Base-by-base conservation (phyloP, 2,329 filamentous ascomycete genomes). In the Piedraia hortae region DNA sequence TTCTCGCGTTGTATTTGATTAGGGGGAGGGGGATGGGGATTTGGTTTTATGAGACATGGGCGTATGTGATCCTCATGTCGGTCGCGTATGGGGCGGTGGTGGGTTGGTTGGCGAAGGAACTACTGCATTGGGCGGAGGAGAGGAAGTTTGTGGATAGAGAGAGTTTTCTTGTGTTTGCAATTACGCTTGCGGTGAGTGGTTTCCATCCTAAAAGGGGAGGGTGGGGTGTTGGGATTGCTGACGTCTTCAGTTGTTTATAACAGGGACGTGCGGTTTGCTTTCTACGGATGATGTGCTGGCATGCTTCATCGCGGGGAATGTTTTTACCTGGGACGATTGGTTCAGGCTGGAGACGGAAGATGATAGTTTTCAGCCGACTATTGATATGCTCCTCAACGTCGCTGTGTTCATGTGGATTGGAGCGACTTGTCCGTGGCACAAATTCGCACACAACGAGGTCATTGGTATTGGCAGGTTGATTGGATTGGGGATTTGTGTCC, bases 251-350 rank as follows among this genome's bases (percentile, higher is more conserved):
- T 56, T 90, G 4, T 90, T 90, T 38, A 73, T 89, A 23, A 59
- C 75, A 0, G 78, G 78, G 0, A 89, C 77, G 0, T 80, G 73
- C 29, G 78, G 78, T 2, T 59, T 90, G 54, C 59, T 89, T 21
- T 78, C 77, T 1, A 82, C 67, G 16, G 78, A 90, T 38, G 80
- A 91, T 37, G 71, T 90, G 1, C 54, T 91, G 4, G 78, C 80
- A 2, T 89, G 77, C 47, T 91, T 91, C 39, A 68, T 90, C 34
- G 80, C 80, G 2, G 80, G 80, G 2, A 90, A 89, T 37, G 62
- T 62, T 1, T 89, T 91, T 33, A 89, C 75, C 0, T 82, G 75
- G 65, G 78, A 89, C 40, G 77, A 89, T 45, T 88, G 75, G 77
- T 91, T 90, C 45, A 69, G 80, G 1, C 51, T 82, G 1, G 73